Evolutionary conservation across 2,329 filamentous ascomycete species (phyloP).

Genomic region (Ceratocystis colombiana): DNA sequence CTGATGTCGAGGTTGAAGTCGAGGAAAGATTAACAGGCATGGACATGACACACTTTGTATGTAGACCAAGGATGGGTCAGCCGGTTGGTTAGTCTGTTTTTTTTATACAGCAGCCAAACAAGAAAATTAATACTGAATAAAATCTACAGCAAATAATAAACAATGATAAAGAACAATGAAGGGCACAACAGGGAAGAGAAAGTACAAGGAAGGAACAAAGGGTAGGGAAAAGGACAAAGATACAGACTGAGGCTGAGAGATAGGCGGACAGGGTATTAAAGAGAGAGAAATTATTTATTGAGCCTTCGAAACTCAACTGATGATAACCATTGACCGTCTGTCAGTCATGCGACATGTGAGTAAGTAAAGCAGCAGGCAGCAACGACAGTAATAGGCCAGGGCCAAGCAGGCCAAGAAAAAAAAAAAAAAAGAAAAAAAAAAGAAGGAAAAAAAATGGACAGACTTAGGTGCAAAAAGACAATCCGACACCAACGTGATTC

Average conservation of each 20-base stretch:
- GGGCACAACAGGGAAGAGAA: neutral
- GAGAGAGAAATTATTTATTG: no score
- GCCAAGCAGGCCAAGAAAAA: neutral
- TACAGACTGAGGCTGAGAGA: no score
- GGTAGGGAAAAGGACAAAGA: neutral
- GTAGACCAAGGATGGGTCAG: neutral
- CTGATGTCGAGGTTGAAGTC: neutral
- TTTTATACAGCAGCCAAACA: neutral
- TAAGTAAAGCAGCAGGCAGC: neutral
- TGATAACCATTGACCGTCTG: no score
- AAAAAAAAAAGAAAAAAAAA: neutral
- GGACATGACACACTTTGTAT: neutral
- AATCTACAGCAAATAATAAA: neutral
- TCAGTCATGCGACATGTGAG: no score
- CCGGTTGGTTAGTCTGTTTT: neutral
- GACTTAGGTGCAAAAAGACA: neutral
- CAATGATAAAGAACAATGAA: neutral
- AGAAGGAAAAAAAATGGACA: neutral
- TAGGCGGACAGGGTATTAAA: no score
- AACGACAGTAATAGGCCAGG: neutral
- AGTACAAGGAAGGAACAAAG: neutral
- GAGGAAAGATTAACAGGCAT: neutral
- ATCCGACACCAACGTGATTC: conserved; percentile 25
- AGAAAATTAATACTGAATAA: conserved; percentile 7
- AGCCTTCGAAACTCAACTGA: no score